Evolutionary conservation across 2,329 filamentous ascomycete species (phyloP).

Genomic region (Chaetomium olivaceum): DNA sequence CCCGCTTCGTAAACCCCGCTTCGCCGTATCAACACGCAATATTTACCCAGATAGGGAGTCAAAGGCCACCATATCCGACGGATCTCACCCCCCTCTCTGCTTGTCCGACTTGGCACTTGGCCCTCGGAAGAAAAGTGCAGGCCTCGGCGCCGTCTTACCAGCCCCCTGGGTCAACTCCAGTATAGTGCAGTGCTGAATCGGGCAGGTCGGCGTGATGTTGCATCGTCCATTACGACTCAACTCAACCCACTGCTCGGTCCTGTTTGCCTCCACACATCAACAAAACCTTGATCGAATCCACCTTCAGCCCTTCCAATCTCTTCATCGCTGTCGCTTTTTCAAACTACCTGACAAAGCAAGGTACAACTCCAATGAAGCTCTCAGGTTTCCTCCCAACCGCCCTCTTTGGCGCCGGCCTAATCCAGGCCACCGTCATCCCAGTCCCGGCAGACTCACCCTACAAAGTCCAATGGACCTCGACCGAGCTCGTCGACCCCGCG

Average conservation of each 20-base stretch:
- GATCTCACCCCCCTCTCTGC: neutral
- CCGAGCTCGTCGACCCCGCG: constrained; percentile 40
- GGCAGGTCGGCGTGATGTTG: constrained; percentile 5
- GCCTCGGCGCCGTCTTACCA: neutral
- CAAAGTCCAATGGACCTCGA: constrained; percentile 15
- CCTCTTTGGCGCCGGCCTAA: neutral
- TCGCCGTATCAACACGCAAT: no score
- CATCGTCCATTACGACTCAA: neutral
- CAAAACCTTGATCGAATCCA: neutral
- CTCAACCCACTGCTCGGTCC: neutral
- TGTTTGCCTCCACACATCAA: neutral
- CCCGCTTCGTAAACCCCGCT: no score
- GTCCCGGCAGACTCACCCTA: constrained; percentile 14
- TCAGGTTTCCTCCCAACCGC: neutral
- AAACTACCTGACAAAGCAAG: neutral
- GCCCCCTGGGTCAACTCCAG: neutral
- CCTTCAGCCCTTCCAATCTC: neutral
- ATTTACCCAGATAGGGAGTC: no score
- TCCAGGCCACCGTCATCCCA: constrained; percentile 5
- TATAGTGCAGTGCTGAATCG: neutral
- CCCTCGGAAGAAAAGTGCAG: neutral
- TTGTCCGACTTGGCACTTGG: neutral
- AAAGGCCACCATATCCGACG: no score
- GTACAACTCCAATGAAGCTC: constrained; percentile 11
- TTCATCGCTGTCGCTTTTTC: no score